Evolutionary conservation across 2,329 filamentous ascomycete genomes (phyloP).

Genomic region (Pleurostoma richardsiae): DNA sequence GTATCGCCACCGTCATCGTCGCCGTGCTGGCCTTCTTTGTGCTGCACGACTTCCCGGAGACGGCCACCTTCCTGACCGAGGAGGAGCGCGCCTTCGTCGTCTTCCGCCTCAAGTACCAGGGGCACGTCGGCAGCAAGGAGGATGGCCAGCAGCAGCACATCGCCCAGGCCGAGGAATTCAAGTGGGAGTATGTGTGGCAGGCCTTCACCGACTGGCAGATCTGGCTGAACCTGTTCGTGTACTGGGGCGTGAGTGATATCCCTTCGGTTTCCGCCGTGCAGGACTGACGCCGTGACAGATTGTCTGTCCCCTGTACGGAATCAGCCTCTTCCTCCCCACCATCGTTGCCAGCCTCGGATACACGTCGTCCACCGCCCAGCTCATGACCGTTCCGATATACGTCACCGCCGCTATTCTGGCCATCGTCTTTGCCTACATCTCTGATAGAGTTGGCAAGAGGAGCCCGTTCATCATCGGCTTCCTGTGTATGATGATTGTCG

Average conservation of each 20-base stretch:
- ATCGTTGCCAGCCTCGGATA: slow-evolving; percentile 59
- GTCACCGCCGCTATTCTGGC: slow-evolving; percentile 59
- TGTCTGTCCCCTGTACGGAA: slow-evolving; percentile 49
- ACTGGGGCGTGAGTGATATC: slow-evolving; percentile 54
- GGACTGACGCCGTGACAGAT: slow-evolving; percentile 27
- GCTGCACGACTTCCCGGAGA: slow-evolving; percentile 77
- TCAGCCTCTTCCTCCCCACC: slow-evolving; percentile 57
- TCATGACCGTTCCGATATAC: slow-evolving; percentile 58
- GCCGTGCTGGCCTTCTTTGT: slow-evolving; percentile 64
- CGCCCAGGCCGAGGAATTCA: slow-evolving; percentile 69
- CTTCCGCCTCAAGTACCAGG: slow-evolving; percentile 64
- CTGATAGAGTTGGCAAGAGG: slow-evolving; percentile 48
- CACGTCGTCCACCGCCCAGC: slow-evolving; percentile 51
- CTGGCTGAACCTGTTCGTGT: slow-evolving; percentile 53
- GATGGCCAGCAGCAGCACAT: slow-evolving; percentile 19
- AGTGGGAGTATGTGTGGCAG: slow-evolving; percentile 68
- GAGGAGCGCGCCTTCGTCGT: slow-evolving; percentile 68
- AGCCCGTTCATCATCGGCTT: slow-evolving; percentile 51
- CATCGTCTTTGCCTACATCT: slow-evolving; percentile 46
- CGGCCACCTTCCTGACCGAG: slow-evolving; percentile 67
- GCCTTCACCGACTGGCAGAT: slow-evolving; percentile 80
- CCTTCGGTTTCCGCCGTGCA: slow-evolving; percentile 33
- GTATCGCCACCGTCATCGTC: slow-evolving; percentile 26
- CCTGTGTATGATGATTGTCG: slow-evolving; percentile 48
- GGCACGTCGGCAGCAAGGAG: slow-evolving; percentile 19